Evolutionary conservation across 2,329 filamentous ascomycete genomes (phyloP).

Genomic region (Reticulascus tulasneorum): DNA sequence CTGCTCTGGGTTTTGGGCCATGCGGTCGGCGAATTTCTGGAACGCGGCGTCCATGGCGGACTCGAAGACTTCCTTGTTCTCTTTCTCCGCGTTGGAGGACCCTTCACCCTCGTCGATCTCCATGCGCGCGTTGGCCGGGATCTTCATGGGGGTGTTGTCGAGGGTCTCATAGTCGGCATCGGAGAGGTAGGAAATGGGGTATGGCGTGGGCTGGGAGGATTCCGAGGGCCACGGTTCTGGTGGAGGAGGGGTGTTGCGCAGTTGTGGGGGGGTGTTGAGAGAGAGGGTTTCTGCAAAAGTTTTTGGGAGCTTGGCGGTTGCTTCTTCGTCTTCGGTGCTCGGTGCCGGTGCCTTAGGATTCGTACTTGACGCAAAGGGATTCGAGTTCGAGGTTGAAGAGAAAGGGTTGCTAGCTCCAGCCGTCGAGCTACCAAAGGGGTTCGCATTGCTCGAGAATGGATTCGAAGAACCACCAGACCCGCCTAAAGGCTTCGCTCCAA

Average conservation of each 20-base stretch:
- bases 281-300: conserved; percentile 74
- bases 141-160: conserved; percentile 53
- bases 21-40: conserved; percentile 73
- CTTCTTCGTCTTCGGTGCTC: conserved; percentile 29
- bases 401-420: conserved; percentile 42
- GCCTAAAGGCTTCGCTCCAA: conserved; percentile 56
- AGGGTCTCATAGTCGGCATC: conserved; percentile 93
- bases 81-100: conserved; percentile 20
- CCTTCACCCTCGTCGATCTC: conserved; percentile 38
- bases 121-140: conserved; percentile 46
- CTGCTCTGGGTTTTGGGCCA: conserved; percentile 78
- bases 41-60: conserved; percentile 71
- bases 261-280: conserved; percentile 54
- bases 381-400: conserved; percentile 22
- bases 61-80: conserved; percentile 67
- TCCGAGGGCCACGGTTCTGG: conserved; percentile 72
- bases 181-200: conserved; percentile 71
- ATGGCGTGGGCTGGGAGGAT: conserved; percentile 63
- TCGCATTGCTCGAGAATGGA: conserved; percentile 50
- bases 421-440: conserved; percentile 58
- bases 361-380: conserved; percentile 24
- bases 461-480: conserved; percentile 34
- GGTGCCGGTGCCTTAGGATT: too few species aligned
- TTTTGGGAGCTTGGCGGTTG: conserved; percentile 42
- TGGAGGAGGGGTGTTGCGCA: conserved; percentile 31